These are phyloP conservation scores for Globomyces pollinis-pini DNA, from an alignment of 192 early-diverging fungal genomes.

Conservation along the genomic window DNA sequence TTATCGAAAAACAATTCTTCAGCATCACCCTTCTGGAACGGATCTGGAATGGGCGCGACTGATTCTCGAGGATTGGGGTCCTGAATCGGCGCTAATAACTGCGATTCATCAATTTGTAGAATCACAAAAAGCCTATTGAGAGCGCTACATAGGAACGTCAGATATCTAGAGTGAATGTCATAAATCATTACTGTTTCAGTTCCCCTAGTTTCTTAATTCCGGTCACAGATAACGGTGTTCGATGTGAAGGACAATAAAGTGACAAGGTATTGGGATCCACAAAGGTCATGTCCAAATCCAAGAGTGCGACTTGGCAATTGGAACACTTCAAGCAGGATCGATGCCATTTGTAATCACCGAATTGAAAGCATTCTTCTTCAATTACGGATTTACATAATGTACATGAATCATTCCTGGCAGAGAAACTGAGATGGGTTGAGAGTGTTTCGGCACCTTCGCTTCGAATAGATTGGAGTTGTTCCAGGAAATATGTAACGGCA, in stretches of 20 bases:
- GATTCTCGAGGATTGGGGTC: background rate
- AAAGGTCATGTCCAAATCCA: constrained; percentile 4
- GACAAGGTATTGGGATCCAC: too few relatives aligned
- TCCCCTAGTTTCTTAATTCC: constrained; percentile 73
- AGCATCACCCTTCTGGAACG: too few relatives aligned
- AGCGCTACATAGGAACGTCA: constrained; percentile 62
- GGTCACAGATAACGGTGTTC: constrained; percentile 1
- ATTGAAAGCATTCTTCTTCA: constrained; percentile 82
- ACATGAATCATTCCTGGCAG: constrained; percentile 76
- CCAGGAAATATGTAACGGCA: constrained; percentile 63
- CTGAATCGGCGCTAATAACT: background rate
- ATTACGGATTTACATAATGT: constrained; percentile 64
- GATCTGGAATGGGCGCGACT: too few relatives aligned
- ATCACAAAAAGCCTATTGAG: constrained; percentile 72
- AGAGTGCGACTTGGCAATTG: constrained; percentile 40
- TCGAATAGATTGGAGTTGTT: constrained; percentile 66
- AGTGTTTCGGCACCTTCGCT: constrained; percentile 24
- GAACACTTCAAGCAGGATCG: constrained; percentile 72
- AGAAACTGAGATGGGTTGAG: constrained; percentile 44
- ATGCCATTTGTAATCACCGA: constrained; percentile 56
- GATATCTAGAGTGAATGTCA: background rate
- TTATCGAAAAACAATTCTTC: constrained; percentile 7
- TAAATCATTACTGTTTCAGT: constrained; percentile 69
- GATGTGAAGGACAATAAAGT: too few relatives aligned
- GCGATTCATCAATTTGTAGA: constrained; percentile 43